Conservation (phyloP, 2,329 filamentous ascomycete species). For the Monilinia vaccinii-corymbosi region DNA sequence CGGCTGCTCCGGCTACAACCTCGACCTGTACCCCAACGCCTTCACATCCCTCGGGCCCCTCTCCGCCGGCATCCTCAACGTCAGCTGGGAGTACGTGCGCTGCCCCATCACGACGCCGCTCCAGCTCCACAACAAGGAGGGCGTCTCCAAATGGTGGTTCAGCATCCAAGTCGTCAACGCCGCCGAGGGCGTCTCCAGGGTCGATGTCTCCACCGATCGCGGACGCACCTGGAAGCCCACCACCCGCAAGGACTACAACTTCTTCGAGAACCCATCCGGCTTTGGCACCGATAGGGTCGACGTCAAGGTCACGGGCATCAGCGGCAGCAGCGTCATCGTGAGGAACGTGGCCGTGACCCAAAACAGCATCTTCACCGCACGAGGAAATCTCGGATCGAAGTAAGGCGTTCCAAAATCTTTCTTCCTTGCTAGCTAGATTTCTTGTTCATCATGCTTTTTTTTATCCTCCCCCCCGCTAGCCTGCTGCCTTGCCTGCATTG, state of each 20-base stretch:
- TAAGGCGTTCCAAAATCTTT: too few relatives aligned
- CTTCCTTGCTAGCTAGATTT: too few relatives aligned
- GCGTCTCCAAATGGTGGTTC: constrained; percentile 45
- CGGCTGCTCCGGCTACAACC: constrained; percentile 42
- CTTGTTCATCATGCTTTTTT: too few relatives aligned
- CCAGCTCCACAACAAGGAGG: constrained; percentile 43
- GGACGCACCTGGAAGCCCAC: constrained; percentile 51
- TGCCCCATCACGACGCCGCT: constrained; percentile 44
- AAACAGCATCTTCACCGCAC: constrained; percentile 17
- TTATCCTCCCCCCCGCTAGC: too few relatives aligned
- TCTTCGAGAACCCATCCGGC: constrained; percentile 49
- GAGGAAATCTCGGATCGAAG: constrained; percentile 19
- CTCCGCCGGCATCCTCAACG: constrained; percentile 38
- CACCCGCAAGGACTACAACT: constrained; percentile 47
- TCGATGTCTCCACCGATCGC: constrained; percentile 53
- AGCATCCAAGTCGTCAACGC: constrained; percentile 57
- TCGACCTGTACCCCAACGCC: constrained; percentile 45
- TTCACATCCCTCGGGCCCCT: constrained; percentile 39
- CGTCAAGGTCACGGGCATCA: constrained; percentile 45
- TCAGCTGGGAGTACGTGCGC: constrained; percentile 40
- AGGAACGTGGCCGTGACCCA: constrained; percentile 38
- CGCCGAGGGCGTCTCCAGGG: constrained; percentile 44
- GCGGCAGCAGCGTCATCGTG: constrained; percentile 42
- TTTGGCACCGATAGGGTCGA: constrained; percentile 47
- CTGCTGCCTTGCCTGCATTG: too few relatives aligned